phyloP scores from a whole-genome alignment of 345 rosid genomes.

The Aegle marmelos region DNA sequence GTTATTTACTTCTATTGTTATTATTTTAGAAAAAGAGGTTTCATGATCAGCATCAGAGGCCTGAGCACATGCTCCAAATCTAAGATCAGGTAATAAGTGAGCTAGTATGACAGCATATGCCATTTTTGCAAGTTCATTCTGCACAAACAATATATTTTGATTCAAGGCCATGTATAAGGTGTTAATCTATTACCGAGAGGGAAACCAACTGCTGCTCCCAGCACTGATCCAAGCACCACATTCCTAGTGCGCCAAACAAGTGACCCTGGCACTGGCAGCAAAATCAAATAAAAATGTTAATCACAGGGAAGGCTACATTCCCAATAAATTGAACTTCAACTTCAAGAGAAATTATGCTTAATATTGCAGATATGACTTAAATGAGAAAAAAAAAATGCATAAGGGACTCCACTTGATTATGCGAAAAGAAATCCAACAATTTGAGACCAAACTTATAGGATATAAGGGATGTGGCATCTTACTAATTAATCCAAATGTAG shows the following conservation, averaged over 20 bases:
- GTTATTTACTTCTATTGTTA: neutral
- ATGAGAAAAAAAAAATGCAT: too few species aligned
- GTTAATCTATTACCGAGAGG: constrained; percentile 59
- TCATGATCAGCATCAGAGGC: neutral
- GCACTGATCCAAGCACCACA: constrained; percentile 70
- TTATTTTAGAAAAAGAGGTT: neutral
- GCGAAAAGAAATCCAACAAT: neutral
- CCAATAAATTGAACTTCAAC: neutral
- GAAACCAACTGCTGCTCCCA: constrained; percentile 75
- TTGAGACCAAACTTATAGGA: neutral
- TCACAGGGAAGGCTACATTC: neutral
- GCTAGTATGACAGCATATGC: neutral
- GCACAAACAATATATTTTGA: neutral
- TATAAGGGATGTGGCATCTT: constrained; percentile 20
- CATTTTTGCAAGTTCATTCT: neutral
- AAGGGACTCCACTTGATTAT: neutral
- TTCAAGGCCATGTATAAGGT: neutral
- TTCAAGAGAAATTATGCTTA: neutral
- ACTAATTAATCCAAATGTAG: constrained; percentile 81
- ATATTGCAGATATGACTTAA: neutral
- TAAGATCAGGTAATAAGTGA: neutral
- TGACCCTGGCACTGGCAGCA: constrained; percentile 76
- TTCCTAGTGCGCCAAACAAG: constrained; percentile 80
- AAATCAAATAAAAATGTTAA: neutral
- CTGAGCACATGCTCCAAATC: too few species aligned